Evolutionary conservation across 2,329 filamentous ascomycete species (phyloP), one percentile per base, ranked within the genome.

Genomic region (Cyphellophora attinorum): DNA sequence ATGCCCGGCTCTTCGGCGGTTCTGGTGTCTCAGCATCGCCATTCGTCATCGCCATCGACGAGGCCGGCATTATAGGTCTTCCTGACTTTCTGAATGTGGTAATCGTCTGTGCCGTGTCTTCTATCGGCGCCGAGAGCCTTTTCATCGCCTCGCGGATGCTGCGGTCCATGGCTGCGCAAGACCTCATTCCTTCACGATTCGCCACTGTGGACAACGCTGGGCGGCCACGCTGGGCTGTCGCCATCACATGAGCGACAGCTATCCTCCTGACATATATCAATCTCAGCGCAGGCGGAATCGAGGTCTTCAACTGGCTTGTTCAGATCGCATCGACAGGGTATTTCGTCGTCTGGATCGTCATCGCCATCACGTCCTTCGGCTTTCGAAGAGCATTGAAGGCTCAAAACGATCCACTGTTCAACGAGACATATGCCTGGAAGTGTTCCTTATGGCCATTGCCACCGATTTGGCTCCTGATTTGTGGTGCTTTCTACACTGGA

Each of bases 51-150:
- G 72, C 73, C 16, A 72, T 74, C 38, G 57, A 69, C 37, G 62
- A 75, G 38, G 76, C 76, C 4, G 73, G 74, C 25, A 71, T 83
- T 29, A 51, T 52, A 1, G 70, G 68, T 2, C 65, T 81, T 11
- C 73, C 75, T 21, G 69, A 67, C 18, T 70, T 82, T 45, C 75
- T 83, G 62, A 82, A 81, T 54, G 74, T 69, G n/a, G 67, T 80
- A 35, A 76, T 81, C 48, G 62, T 76, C 25, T 65, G 76, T 28
- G 71, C 72, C 4, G 73, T 77, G 27, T 55, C 76, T 31, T 70
- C 65, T 19, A 70, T 76, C 31, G 74, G 69, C 47, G 72, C 74
- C 47, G 73, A 69, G 2, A 66, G 64, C 43, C 66, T 70, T 2
- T 77, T 68, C 44, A 72, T 67, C 42, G 68, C 65, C 3, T 72